Evolutionary conservation across 257 asterid species (phyloP), one percentile per base, ranked within the genome.

Genomic region (Jasminum sambac): DNA sequence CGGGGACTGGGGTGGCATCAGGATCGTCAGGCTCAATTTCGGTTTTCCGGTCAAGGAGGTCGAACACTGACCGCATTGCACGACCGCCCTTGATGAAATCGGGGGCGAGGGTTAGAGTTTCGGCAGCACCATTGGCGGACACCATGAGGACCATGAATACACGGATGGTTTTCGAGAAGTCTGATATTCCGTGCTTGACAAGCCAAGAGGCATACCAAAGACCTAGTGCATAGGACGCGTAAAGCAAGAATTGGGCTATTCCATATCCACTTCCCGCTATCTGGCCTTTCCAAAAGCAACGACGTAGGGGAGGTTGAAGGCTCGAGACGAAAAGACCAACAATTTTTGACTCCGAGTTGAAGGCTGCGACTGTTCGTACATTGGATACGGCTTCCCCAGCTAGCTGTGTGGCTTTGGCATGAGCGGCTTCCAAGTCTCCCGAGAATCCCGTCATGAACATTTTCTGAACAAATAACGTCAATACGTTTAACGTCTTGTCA

Each of bases 141-240:
- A 92, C 95, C 98, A 92, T 89, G 44, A 92, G 96, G 67, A 92
- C 92, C 95, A 92, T 86, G 89, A 92, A 90, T 23, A 92, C 98
- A 0, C 98, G 98, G 69, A 92, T 92, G 0, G 96, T 89, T 77
- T 77, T 86, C 1, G 98, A 89, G 84, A 92, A 92, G 70, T 92
- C 98, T 5, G 98, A 92, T 81, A 92, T 86, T 41, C 92, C 92
- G 0, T 92, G 98, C 81, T 86, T 89, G 50, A 92, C 96, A 17
- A 92, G 92, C 92, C 91, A 92, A 0, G 98, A 92, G 52, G 98
- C 96, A 39, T 92, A 92, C 98, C 98, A 92, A 11, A 92, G 90
- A 68, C 98, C 98, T 8, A 92, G 82, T 1, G 98, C 95, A 21
- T 92, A 92, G 67, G 98, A 92, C 0, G 96, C 95, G 19, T 89